Evolutionary conservation across 768 basidiomycete genomes (phyloP).

Genomic region (Gelatoporia subvermispora): DNA sequence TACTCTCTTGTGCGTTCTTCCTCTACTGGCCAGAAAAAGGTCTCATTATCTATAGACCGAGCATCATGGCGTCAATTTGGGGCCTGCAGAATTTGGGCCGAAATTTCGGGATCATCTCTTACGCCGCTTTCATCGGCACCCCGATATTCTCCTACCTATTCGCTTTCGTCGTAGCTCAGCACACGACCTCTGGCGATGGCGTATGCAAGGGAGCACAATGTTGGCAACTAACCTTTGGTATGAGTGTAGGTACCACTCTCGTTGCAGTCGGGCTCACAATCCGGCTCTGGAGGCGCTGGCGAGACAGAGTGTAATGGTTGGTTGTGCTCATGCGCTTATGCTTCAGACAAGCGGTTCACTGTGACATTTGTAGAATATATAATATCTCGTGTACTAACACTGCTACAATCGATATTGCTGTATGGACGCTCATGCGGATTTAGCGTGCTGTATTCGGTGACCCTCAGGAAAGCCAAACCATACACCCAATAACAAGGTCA

Average conservation of each 20-base stretch:
- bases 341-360: not conserved
- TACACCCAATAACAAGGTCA: constrained; percentile 48
- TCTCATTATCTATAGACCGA: constrained; percentile 42
- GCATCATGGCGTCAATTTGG: constrained; percentile 69
- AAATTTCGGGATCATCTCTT: constrained; percentile 72
- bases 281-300: constrained; percentile 63
- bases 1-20: constrained; percentile 56
- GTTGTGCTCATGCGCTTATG: not conserved
- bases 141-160: constrained; percentile 77
- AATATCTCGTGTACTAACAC: not conserved
- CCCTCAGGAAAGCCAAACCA: constrained; percentile 47
- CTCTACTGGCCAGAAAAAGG: not conserved
- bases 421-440: too few relatives aligned
- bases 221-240: constrained; percentile 63
- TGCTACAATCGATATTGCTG: not conserved
- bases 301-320: constrained; percentile 33
- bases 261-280: constrained; percentile 41
- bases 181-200: constrained; percentile 32
- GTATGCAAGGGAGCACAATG: constrained; percentile 58
- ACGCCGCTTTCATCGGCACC: constrained; percentile 73
- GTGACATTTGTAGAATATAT: not conserved
- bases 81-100: constrained; percentile 65
- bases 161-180: constrained; percentile 57
- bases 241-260: constrained; percentile 38
- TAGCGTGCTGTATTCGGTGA: too few relatives aligned